Evolutionary conservation across 208 protist species (phyloP), one percentile per base, ranked within the genome.

Genomic region (Leishmania aethiopica): DNA sequence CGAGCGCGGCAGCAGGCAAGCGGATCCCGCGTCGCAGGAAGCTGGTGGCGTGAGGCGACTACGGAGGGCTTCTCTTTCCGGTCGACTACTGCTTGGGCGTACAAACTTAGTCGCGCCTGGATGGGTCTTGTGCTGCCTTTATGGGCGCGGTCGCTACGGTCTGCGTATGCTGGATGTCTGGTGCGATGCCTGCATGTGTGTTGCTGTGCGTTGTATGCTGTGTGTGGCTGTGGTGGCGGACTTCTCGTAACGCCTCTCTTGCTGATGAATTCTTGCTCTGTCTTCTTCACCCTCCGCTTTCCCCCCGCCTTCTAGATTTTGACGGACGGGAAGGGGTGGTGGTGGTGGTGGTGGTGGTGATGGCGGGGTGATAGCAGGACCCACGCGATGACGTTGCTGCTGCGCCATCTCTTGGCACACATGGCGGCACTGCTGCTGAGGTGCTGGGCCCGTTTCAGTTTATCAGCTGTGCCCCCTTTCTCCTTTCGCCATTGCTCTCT

Each of bases 21-120:
- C 62, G 53, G 49, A 86, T 95, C 32, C 91, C 94, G 25, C 88
- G 94, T 28, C 84, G 91, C 10, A 93, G 82, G 62, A 88, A 86
- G 66, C 59, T 97, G 25, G 85, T 93, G 45, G 79, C 59, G 42
- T 96, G 32, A 76, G 49, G 37, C 47, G 32, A 28, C 19, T 32
- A 28, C 49, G 28, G 22, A 74, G 45, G 19, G 37, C 37, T 42
- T 82, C 70, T 45, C 40, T 53, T n/a, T 53, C 40, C 55, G 10
- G 62, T 25, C 32, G 32, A 69, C 10, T 8, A 40, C 32, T 69
- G 32, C 62, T 40, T 69, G 2, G 6, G 62, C 15, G 62, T 28
- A 40, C 32, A 69, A 40, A 22, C 32, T 3, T 22, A 37, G 32
- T 22, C 13, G 32, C 62, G 32, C 32, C 32, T 25, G n/a, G 62